A percentile compares a stretch with the other conserved stretches of the same genome.
phyloP scores from a whole-genome alignment of 116 monocot genomes.

The Posidonia oceanica region DNA sequence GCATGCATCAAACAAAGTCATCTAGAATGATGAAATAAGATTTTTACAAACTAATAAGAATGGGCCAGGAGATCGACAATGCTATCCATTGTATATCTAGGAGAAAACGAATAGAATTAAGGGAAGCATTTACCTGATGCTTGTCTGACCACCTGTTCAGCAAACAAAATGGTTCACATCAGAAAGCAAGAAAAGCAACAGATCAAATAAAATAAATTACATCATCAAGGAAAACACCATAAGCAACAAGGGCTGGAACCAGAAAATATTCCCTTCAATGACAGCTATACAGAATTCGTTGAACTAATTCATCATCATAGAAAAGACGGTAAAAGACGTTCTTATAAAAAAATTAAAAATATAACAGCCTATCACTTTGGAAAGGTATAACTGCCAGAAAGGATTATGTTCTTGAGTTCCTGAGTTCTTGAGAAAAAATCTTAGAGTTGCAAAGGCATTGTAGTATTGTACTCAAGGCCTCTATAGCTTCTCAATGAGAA shows the following conservation, averaged over 20 bases:
- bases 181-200: slow-evolving; percentile 2
- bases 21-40: not conserved
- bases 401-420: no score
- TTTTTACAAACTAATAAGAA: slow-evolving; percentile 1
- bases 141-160: slow-evolving; percentile 95
- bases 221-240: not conserved
- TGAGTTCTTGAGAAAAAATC: no score
- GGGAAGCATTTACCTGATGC: slow-evolving; percentile 56
- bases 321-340: not conserved
- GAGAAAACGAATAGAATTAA: not conserved
- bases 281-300: not conserved
- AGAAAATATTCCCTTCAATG: no score
- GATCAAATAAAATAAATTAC: not conserved
- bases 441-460: no score
- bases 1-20: not conserved
- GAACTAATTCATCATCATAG: not conserved
- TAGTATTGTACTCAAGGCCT: no score
- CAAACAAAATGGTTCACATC: slow-evolving; percentile 19
- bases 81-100: not conserved
- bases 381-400: no score
- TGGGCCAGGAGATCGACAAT: not conserved
- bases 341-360: no score
- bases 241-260: not conserved
- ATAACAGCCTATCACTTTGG: no score
- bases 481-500: no score